Base-by-base conservation (phyloP, 2,329 filamentous ascomycete genomes). In the Coleophoma crateriformis region DNA sequence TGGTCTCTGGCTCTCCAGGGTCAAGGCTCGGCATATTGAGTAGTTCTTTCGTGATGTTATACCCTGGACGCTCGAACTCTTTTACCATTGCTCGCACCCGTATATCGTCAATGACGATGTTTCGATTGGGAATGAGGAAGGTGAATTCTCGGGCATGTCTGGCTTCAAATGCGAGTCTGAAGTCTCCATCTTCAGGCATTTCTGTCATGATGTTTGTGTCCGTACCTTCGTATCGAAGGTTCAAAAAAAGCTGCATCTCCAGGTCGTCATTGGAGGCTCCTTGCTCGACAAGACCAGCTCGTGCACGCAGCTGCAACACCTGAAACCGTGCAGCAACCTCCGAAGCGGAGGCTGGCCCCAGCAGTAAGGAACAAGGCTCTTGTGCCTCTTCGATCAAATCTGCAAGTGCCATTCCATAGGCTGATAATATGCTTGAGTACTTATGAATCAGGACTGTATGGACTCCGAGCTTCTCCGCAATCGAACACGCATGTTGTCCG, bases 371-470 rank as follows among this genome's bases (percentile, higher is more conserved):
- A 81, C 81, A 39, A 1, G 87, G 86, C 61, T 90, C 87, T 61
- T 96, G 91, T 32, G 85, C 77, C 69, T 96, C 91, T 56, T 95
- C 88, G 0, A 96, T 91, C 0, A 95, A 89, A 61, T 96, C 90
- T 11, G 90, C 90, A 5, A 95, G 71, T 0, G 90, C 89, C 87
- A 95, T 94, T 10, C 90, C 90, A 56, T 95, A 95, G 0, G 90
- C 90, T 1, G 88, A 94, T 0, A 95, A 74, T 1, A 95, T 87
- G 0, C 88, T 92, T 0, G 88, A 94, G 65, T 95, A 94, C 46
- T 85, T 75, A 64, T 95, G 90, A 2, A 95, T 77, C 10, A 95
- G 74, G 20, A 95, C 60, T 89, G 82, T 88, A 15, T 78, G 81
- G 54, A 96, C 90, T 0, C 89, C 89, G 1, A 96, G 74, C 2